A percentile compares a stretch with the other conserved stretches of the same genome.
Conservation (phyloP, 164 flowering plant species). For the Chimonanthus salicifolius region DNA sequence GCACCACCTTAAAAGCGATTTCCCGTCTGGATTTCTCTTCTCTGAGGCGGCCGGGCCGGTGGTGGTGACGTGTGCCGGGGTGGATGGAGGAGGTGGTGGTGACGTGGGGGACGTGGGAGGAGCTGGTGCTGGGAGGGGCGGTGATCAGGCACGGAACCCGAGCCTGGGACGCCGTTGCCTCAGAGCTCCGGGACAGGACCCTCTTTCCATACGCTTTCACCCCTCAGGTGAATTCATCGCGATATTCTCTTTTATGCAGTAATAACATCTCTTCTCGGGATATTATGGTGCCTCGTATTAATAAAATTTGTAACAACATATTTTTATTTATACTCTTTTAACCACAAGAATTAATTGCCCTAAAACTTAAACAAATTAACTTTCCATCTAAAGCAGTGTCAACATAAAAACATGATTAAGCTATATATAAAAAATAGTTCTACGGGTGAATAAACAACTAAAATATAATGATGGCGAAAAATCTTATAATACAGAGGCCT, state of each 20-base stretch:
- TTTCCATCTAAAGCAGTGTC: no score
- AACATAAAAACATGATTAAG: no score
- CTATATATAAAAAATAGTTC: no score
- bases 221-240: slow-evolving; percentile 48
- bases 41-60: background rate
- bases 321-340: no score
- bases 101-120: slow-evolving; percentile 94
- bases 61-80: slow-evolving; percentile 18
- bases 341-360: background rate
- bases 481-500: no score
- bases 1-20: background rate
- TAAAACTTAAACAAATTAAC: no score
- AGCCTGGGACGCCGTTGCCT: slow-evolving; percentile 69
- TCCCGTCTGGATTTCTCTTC: background rate
- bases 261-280: background rate
- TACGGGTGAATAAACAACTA: no score
- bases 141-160: slow-evolving; percentile 68
- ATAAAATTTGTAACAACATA: background rate
- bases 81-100: slow-evolving; percentile 18
- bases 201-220: slow-evolving; percentile 43
- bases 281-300: background rate
- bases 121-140: slow-evolving; percentile 75
- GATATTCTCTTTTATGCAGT: background rate
- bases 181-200: slow-evolving; percentile 68
- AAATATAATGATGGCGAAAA: no score